Conservation (phyloP, 2,329 filamentous ascomycete species). For the Fusarium piperis region DNA sequence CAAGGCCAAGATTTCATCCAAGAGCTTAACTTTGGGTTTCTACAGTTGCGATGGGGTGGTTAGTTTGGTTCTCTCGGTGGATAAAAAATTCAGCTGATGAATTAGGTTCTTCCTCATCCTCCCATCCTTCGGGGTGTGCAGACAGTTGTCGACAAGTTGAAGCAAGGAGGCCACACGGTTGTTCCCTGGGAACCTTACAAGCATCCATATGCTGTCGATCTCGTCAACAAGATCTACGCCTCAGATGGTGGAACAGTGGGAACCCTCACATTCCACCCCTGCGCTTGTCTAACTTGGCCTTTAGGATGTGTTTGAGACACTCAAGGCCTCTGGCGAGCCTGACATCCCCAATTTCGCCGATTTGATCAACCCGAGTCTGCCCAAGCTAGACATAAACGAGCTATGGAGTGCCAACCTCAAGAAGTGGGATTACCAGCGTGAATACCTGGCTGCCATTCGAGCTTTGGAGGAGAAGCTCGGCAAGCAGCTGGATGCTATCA, state of each 20-base stretch:
- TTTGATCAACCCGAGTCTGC: conserved; percentile 22
- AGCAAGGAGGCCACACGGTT: conserved; percentile 43
- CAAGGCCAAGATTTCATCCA: conserved; percentile 33
- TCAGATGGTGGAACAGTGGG: conserved; percentile 45
- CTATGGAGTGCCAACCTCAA: conserved; percentile 42
- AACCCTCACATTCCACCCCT: neutral
- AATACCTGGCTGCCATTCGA: conserved; percentile 44
- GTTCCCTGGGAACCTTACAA: conserved; percentile 46
- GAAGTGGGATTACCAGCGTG: conserved; percentile 47
- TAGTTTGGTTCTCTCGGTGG: neutral
- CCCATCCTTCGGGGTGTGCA: conserved; percentile 47
- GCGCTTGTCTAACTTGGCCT: neutral
- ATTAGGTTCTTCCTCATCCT: conserved; percentile 48
- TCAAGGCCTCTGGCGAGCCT: conserved; percentile 49
- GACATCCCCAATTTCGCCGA: conserved; percentile 46
- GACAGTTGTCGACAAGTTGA: conserved; percentile 38
- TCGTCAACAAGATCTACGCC: conserved; percentile 41
- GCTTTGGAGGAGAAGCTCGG: conserved; percentile 26
- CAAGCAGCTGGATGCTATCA: conserved; percentile 49
- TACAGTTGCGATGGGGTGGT: conserved; percentile 40
- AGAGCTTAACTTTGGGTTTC: conserved; percentile 45
- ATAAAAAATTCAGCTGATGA: conserved; percentile 8
- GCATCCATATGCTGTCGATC: conserved; percentile 39
- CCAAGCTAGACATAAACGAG: conserved; percentile 41
- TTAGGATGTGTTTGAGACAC: conserved; percentile 42